Evolutionary conservation across 225 moss, liverwort and hornwort species (phyloP).

Genomic region (Bryoerythrophyllum caledonicum): DNA sequence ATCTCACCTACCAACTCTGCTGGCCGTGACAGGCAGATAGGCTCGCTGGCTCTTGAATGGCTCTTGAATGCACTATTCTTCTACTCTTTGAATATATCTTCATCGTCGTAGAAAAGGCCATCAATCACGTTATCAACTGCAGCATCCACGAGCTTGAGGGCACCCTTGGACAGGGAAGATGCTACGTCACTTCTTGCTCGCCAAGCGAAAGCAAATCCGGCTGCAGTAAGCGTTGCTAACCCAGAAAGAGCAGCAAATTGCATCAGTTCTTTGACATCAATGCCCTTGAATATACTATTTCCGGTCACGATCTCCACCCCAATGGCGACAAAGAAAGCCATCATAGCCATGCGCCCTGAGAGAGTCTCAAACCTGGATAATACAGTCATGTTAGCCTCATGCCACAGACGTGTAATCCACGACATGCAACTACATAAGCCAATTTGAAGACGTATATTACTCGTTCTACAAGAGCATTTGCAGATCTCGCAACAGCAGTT

Average conservation of each 20-base stretch:
- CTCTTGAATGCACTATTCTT: too few relatives aligned
- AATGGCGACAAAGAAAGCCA: slow-evolving; percentile 85
- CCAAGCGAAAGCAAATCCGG: slow-evolving; percentile 88
- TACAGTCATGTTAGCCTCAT: too few relatives aligned
- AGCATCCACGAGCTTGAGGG: slow-evolving; percentile 78
- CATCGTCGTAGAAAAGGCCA: slow-evolving; percentile 92
- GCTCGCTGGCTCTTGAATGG: too few relatives aligned
- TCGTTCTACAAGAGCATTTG: too few relatives aligned
- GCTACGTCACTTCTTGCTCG: slow-evolving; percentile 80
- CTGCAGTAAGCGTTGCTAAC: slow-evolving; percentile 69
- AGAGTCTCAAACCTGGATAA: slow-evolving; percentile 75
- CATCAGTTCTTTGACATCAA: slow-evolving; percentile 60
- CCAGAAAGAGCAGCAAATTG: slow-evolving; percentile 74
- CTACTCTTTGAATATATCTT: slow-evolving; percentile 47
- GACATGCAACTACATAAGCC: too few relatives aligned
- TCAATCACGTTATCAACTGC: slow-evolving; percentile 89
- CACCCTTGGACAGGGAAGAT: slow-evolving; percentile 69
- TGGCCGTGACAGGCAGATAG: too few relatives aligned
- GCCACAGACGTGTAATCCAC: too few relatives aligned
- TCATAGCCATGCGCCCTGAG: slow-evolving; percentile 92
- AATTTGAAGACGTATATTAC: not conserved
- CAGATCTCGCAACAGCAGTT: too few relatives aligned
- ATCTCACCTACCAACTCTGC: too few relatives aligned
- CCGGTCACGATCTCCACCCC: slow-evolving; percentile 81
- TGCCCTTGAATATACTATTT: slow-evolving; percentile 82